phyloP scores from a whole-genome alignment of 352 stramenopile genomes.

The Thalassiosira delicatula region DNA sequence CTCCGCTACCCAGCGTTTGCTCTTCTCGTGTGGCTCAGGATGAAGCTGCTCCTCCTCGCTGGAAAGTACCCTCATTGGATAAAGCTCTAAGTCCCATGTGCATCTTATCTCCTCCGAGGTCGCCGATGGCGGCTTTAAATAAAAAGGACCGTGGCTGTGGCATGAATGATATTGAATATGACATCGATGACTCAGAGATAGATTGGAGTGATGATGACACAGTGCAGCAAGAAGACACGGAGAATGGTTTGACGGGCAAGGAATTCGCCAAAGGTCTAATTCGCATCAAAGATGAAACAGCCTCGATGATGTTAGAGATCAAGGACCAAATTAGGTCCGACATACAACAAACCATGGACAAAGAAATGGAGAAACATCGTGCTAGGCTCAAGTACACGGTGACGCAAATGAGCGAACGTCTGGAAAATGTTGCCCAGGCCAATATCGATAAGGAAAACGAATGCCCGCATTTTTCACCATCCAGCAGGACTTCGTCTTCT shows the following conservation, averaged over 20 bases:
- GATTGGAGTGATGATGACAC: slow-evolving; percentile 14
- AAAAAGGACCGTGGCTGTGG: not conserved
- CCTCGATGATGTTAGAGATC: slow-evolving; percentile 33
- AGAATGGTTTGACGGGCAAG: slow-evolving; percentile 2
- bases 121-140: slow-evolving; percentile 1
- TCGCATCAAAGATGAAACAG: slow-evolving; percentile 43
- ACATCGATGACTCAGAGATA: not conserved
- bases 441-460: slow-evolving; percentile 20
- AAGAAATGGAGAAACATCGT: slow-evolving; percentile 26
- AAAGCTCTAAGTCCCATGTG: slow-evolving; percentile 1
- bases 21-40: slow-evolving; percentile 2
- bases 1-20: slow-evolving; percentile 12
- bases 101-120: slow-evolving; percentile 21
- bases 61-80: not conserved
- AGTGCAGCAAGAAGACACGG: slow-evolving; percentile 6
- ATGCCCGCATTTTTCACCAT: not conserved
- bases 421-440: slow-evolving; percentile 14
- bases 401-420: slow-evolving; percentile 17
- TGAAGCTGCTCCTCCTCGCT: not conserved
- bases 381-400: slow-evolving; percentile 24
- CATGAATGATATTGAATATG: not conserved
- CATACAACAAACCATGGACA: slow-evolving; percentile 20
- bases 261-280: slow-evolving; percentile 21
- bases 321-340: slow-evolving; percentile 21
- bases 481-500: not conserved